Evolutionary conservation across 2,329 filamentous ascomycete species (phyloP), one percentile per base, ranked within the genome.

Genomic region (Epichloe amarillans): DNA sequence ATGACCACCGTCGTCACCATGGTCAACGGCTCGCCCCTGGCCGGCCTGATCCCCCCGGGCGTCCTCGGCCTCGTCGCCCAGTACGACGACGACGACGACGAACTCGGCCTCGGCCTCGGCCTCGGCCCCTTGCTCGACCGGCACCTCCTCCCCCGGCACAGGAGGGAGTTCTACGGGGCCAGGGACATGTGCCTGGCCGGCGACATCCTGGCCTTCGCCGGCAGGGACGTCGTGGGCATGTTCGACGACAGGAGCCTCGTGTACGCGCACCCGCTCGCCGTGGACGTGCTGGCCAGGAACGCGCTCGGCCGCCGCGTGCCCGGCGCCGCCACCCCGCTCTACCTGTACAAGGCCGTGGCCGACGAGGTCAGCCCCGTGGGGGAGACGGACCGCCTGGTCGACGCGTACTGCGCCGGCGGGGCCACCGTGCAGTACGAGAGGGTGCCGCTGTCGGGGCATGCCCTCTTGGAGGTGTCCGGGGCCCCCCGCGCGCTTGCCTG

Each of bases 181-280:
- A 53, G 58, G 7, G 37, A 47, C 51, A 55, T 64, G 54, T 61
- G 61, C 55, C 23, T 63, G 23, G 33, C 52, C 42, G 57, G 62
- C 49, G 52, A 58, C 51, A 41, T 57, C 4, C 47, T 39, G 2
- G 55, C 53, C 11, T 73, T 64, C 50, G 53, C 54, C 2, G 54
- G 58, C 42, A 56, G 69, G 40, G 60, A 73, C 55, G 63, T 74
- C 3, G 60, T 60, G 11, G 38, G 39, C 17, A 73, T 72, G 60
- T 72, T 75, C 53, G 60, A 63, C 21, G 59, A 65, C 44, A n/a
- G 26, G 7, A 14, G 11, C 15, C 19, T 39, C 7, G 21, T 46
- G n/a, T 46, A 40, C 6, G 26, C 41, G 7, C 37, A 50, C 36
- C 41, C 41, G 1, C 1, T 35, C 7, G 42, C 35, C 15, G 23